These are phyloP conservation scores for Colletotrichum gloeosporioides DNA, from an alignment of 2,329 filamentous ascomycete genomes.

Conservation along the genomic window DNA sequence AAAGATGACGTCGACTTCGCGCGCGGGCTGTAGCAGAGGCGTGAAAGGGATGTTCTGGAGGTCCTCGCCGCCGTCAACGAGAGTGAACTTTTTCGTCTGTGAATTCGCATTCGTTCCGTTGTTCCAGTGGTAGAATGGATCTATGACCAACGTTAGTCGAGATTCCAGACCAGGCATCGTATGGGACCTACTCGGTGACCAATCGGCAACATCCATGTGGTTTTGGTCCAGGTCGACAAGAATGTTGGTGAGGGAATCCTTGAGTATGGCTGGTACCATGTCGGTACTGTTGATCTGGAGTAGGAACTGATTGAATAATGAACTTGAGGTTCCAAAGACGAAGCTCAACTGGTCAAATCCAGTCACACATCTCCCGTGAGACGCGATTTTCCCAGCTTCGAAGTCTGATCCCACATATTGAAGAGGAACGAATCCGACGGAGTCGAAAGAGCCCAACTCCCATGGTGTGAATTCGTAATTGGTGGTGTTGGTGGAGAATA, in stretches of 20 bases:
- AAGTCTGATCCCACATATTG: constrained; percentile 66
- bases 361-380: constrained; percentile 50
- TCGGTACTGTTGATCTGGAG: constrained; percentile 51
- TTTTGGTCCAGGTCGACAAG: constrained; percentile 60
- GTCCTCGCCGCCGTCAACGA: constrained; percentile 85
- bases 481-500: constrained; percentile 58
- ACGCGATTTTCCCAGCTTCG: constrained; percentile 48
- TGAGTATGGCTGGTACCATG: constrained; percentile 32
- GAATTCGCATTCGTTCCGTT: constrained; percentile 42
- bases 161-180: no score
- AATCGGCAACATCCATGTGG: constrained; percentile 76
- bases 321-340: constrained; percentile 82
- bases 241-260: constrained; percentile 53
- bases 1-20: constrained; percentile 66
- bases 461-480: constrained; percentile 70
- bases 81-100: constrained; percentile 61
- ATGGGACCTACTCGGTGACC: no score
- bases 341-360: constrained; percentile 84
- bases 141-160: constrained; percentile 52
- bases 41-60: constrained; percentile 81
- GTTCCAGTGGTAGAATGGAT: constrained; percentile 60
- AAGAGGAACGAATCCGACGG: constrained; percentile 63
- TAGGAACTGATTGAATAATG: constrained; percentile 84
- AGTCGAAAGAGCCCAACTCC: constrained; percentile 71
- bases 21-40: constrained; percentile 61